Evolutionary conservation across 306 rosid genomes (phyloP).

Genomic region (Pyrus betulifolia): DNA sequence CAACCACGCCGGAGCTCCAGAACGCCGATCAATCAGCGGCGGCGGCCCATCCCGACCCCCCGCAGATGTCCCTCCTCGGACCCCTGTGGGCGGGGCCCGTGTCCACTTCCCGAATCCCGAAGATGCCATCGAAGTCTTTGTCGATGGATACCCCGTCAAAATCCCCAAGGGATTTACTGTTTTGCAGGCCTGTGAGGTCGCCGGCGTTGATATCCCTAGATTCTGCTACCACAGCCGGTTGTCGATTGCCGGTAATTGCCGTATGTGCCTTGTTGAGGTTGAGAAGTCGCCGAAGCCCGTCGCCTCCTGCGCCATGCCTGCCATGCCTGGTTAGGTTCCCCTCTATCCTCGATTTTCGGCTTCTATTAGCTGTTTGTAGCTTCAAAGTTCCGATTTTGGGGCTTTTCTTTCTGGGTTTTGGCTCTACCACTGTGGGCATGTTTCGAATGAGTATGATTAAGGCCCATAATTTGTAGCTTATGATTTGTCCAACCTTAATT

Average conservation of each 20-base stretch:
- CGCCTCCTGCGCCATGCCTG: conserved; percentile 99
- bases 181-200: conserved; percentile 92
- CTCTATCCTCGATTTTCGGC: not conserved
- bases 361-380: not conserved
- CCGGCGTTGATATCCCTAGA: conserved; percentile 90
- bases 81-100: conserved; percentile 72
- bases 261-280: conserved; percentile 98
- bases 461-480: not conserved
- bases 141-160: conserved; percentile 87
- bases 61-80: conserved; percentile 45
- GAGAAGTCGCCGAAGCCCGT: conserved; percentile 99
- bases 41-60: conserved; percentile 38
- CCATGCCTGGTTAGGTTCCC: conserved; percentile 55
- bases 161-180: conserved; percentile 93
- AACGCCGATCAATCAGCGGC: conserved; percentile 58
- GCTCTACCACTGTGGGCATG: not conserved
- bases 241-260: conserved; percentile 93
- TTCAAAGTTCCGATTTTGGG: not conserved
- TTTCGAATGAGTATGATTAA: not conserved
- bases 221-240: conserved; percentile 90
- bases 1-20: conserved; percentile 69
- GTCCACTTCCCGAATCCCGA: conserved; percentile 71
- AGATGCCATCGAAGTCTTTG: conserved; percentile 87
- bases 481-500: not conserved
- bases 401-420: not conserved